These are phyloP conservation scores for Lepidium africanum DNA, from an alignment of 345 rosid species.

Conservation along the genomic window DNA sequence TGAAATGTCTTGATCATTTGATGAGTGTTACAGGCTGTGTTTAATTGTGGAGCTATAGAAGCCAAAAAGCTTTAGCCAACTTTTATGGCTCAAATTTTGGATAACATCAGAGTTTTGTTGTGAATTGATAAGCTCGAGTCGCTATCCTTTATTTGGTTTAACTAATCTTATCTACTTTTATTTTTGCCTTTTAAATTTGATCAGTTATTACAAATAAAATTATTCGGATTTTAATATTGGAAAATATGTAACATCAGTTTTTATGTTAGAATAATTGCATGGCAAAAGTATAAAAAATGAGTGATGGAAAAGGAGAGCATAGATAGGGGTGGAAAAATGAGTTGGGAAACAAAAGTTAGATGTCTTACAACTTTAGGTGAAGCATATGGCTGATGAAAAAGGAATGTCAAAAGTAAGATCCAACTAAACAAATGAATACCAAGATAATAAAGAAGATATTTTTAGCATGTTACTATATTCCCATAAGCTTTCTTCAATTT, in stretches of 20 bases:
- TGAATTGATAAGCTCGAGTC: conserved; percentile 6
- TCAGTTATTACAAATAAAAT: neutral
- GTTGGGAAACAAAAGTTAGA: conserved; percentile 5
- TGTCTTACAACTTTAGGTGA: conserved; percentile 16
- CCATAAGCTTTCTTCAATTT: neutral
- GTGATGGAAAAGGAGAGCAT: neutral
- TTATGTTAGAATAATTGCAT: neutral
- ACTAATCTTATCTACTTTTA: neutral
- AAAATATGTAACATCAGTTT: neutral
- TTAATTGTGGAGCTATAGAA: neutral
- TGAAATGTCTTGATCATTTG: conserved; percentile 12
- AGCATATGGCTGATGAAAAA: conserved; percentile 1
- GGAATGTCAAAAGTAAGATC: conserved; percentile 13
- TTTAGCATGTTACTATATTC: conserved; percentile 21
- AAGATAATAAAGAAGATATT: neutral
- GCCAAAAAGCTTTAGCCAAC: conserved; percentile 19
- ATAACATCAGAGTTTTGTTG: neutral
- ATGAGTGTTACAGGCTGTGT: conserved; percentile 20
- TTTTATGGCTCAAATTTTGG: conserved; percentile 19
- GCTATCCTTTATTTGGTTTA: neutral
- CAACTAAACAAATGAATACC: neutral
- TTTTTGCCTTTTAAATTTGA: neutral
- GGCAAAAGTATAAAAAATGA: neutral
- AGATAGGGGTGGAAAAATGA: neutral
- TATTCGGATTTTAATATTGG: neutral